Conservation (phyloP, 176 grass and related monocot species). For the Carex kokanica region DNA sequence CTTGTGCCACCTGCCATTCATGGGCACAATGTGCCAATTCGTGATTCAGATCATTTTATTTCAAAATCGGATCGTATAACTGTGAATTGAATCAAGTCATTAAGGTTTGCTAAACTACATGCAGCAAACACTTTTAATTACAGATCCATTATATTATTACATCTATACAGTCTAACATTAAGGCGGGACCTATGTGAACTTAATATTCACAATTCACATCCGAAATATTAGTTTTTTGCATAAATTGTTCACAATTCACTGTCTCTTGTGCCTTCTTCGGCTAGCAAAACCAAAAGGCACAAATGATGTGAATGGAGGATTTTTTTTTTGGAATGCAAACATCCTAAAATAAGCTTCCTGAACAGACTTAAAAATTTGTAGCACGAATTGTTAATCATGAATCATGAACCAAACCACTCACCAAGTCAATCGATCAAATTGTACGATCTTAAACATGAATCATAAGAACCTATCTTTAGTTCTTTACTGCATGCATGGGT, state of each 20-base stretch:
- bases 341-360: neutral
- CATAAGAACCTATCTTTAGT: neutral
- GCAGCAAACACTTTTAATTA: neutral
- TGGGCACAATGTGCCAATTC: neutral
- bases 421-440: neutral
- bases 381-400: neutral
- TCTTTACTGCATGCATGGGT: neutral
- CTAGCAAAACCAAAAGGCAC: neutral
- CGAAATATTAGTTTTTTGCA: neutral
- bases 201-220: neutral
- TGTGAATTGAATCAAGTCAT: neutral
- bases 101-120: neutral
- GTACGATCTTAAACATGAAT: neutral
- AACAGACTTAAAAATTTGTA: neutral
- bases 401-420: neutral
- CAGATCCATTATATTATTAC: neutral
- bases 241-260: neutral
- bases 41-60: neutral
- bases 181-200: neutral
- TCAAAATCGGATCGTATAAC: neutral
- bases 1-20: slow-evolving; percentile 79
- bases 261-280: neutral
- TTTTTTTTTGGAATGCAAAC: neutral
- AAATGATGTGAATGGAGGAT: neutral
- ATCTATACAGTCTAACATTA: neutral